phyloP scores from a whole-genome alignment of 192 early-diverging fungal species.

The Rhizophlyctis rosea region DNA sequence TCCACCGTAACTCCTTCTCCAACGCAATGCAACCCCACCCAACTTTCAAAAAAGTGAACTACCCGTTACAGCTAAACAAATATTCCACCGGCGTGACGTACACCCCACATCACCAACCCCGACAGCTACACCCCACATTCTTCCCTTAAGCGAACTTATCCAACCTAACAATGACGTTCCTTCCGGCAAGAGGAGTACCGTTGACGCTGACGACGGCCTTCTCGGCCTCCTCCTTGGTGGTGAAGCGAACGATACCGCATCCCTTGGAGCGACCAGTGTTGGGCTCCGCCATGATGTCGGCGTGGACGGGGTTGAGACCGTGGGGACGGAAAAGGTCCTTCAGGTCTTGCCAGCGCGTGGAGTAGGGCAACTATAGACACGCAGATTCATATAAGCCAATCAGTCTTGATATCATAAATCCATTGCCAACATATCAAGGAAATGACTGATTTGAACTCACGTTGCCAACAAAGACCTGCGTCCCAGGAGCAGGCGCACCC shows the following conservation, averaged over 20 bases:
- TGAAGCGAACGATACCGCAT: constrained; percentile 54
- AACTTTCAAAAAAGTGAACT: too few species aligned
- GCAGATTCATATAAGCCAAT: too few species aligned
- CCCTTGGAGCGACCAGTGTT: constrained; percentile 51
- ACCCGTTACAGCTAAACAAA: too few species aligned
- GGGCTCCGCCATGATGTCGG: constrained; percentile 43
- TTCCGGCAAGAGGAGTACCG: constrained; percentile 38
- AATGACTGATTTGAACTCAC: constrained; percentile 36
- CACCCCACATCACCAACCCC: too few species aligned
- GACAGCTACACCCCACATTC: too few species aligned
- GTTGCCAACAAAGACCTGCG: constrained; percentile 76
- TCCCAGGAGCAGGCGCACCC: constrained; percentile 23
- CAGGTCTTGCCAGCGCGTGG: constrained; percentile 50
- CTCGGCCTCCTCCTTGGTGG: constrained; percentile 64
- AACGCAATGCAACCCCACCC: too few species aligned
- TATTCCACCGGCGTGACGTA: too few species aligned
- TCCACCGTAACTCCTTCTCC: too few species aligned
- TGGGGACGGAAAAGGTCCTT: constrained; percentile 50
- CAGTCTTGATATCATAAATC: too few species aligned
- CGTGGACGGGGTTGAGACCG: constrained; percentile 47
- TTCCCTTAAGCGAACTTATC: too few species aligned
- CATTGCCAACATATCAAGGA: too few species aligned
- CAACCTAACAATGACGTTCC: constrained; percentile 46
- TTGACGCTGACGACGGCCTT: constrained; percentile 56
- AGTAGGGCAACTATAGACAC: constrained; percentile 48